Conservation (phyloP, 306 rosid species). For the Fagus crenata region DNA sequence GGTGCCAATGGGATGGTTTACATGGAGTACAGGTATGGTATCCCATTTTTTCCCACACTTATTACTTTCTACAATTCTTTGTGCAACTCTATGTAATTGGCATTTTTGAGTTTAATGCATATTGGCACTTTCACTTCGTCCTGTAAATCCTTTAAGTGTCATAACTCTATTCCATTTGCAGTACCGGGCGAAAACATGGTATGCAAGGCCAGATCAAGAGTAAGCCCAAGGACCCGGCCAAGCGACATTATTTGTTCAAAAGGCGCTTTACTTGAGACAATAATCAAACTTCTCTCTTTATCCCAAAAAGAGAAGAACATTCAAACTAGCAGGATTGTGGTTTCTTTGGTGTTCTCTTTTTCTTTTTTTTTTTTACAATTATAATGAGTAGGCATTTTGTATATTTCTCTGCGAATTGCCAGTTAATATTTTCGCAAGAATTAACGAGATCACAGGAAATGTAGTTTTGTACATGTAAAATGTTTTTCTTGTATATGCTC, state of each 20-base stretch:
- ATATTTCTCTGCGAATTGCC: neutral
- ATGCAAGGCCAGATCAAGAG: constrained; percentile 67
- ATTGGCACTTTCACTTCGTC: constrained; percentile 1
- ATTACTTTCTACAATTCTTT: neutral
- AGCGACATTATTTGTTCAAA: constrained; percentile 70
- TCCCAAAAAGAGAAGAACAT: constrained; percentile 1
- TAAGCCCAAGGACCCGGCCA: constrained; percentile 89
- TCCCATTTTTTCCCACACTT: neutral
- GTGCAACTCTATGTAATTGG: neutral
- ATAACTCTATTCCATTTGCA: constrained; percentile 31
- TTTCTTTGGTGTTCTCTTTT: neutral
- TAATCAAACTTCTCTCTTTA: neutral
- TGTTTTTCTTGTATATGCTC: too few species aligned
- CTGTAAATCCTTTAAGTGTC: constrained; percentile 15
- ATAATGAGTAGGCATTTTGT: neutral
- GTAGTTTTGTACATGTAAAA: too few species aligned
- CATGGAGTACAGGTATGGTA: constrained; percentile 84
- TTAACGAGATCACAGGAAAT: neutral
- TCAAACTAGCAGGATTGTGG: neutral
- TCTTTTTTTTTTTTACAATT: neutral
- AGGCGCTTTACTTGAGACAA: constrained; percentile 51
- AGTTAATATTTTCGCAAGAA: neutral
- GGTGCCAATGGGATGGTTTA: constrained; percentile 92
- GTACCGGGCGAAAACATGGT: constrained; percentile 58
- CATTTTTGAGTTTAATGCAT: neutral